Conservation (phyloP, 2,329 filamentous ascomycete genomes). For the Colletotrichum viniferum region DNA sequence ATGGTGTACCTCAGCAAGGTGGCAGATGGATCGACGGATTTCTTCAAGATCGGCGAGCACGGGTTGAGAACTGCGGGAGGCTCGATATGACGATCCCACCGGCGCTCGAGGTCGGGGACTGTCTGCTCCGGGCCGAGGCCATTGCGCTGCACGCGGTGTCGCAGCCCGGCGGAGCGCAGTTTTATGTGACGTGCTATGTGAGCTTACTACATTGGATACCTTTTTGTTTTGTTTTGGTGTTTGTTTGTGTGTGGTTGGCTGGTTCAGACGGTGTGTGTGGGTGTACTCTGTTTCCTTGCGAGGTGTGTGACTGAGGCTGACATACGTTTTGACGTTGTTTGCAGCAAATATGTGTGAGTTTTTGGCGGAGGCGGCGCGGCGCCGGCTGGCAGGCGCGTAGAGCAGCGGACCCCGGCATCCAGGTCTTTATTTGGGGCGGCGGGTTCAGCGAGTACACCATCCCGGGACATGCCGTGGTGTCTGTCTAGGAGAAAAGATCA, state of each 20-base stretch:
- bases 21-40: conserved; percentile 44
- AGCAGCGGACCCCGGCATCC: conserved; percentile 47
- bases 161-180: conserved; percentile 25
- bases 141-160: conserved; percentile 46
- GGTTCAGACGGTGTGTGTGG: background rate
- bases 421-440: conserved; percentile 44
- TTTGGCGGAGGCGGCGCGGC: conserved; percentile 24
- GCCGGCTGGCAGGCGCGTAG: conserved; percentile 24
- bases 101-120: conserved; percentile 44
- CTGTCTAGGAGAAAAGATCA: background rate
- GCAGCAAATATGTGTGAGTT: conserved; percentile 23
- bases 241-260: background rate
- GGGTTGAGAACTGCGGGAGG: conserved; percentile 24
- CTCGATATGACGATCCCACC: conserved; percentile 34
- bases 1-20: conserved; percentile 53
- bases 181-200: conserved; percentile 19
- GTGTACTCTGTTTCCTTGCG: background rate
- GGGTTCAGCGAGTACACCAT: conserved; percentile 21
- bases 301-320: background rate
- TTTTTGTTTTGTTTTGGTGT: background rate
- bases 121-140: conserved; percentile 47
- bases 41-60: conserved; percentile 56
- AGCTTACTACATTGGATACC: conserved; percentile 23
- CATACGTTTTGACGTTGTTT: background rate
- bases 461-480: background rate